Evolutionary conservation across 208 protist species (phyloP).

Genomic region (Crithidia acanthocephali): DNA sequence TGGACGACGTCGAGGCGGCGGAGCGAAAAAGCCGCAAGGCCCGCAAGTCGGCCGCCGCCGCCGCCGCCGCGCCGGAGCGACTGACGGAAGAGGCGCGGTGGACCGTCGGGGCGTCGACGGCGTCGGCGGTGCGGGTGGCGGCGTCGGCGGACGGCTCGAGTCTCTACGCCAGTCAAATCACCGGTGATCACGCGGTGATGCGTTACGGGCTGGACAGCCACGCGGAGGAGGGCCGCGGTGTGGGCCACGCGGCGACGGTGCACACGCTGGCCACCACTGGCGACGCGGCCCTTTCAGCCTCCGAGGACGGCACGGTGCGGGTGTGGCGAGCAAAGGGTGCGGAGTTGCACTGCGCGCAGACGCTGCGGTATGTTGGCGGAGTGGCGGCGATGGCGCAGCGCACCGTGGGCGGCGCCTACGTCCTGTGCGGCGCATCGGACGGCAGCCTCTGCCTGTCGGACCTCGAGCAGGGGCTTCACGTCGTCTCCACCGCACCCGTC

Average conservation of each 20-base stretch:
- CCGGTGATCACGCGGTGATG: constrained; percentile 41
- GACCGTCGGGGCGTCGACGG: constrained; percentile 4
- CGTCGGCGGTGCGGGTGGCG: constrained; percentile 25
- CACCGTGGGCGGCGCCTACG: constrained; percentile 38
- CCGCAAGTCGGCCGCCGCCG: constrained; percentile 21
- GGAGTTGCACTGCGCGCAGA: constrained; percentile 41
- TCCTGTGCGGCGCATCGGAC: constrained; percentile 34
- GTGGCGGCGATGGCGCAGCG: constrained; percentile 40
- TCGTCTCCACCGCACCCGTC: constrained; percentile 33
- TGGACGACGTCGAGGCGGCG: constrained; percentile 38
- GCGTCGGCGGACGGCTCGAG: constrained; percentile 11
- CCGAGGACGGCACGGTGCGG: constrained; percentile 98
- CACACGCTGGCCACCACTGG: constrained; percentile 40
- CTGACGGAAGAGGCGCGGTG: constrained; percentile 20
- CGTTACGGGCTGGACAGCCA: constrained; percentile 41
- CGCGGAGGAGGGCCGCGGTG: constrained; percentile 33
- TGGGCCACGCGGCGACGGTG: constrained; percentile 64
- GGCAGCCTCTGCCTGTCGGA: constrained; percentile 43
- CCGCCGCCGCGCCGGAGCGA: neutral
- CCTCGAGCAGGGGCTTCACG: constrained; percentile 38
- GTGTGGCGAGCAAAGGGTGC: constrained; percentile 91
- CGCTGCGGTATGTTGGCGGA: constrained; percentile 51
- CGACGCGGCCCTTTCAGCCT: constrained; percentile 79
- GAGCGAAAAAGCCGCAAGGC: constrained; percentile 48
- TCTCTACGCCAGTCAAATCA: constrained; percentile 31